Evolutionary conservation across 371 early-diverging fungal genomes (phyloP), one percentile per base, ranked within the genome.

Genomic region (Mortierella sp.): DNA sequence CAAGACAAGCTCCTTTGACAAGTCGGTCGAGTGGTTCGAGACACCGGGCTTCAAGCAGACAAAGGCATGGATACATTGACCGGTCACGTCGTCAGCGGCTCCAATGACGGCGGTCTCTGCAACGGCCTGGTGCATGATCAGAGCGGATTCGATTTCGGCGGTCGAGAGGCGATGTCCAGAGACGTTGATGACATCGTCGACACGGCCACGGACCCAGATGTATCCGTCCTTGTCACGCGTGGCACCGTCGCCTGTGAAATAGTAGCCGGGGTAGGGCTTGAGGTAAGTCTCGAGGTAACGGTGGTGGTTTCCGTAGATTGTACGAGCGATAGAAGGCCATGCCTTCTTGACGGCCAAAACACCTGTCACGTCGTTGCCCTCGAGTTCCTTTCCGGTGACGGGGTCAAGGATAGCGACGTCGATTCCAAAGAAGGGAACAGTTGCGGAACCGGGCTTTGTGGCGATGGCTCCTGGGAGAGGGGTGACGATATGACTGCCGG

Each of bases 101-200:
- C 98, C 98, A 63, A 99, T 95, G 13, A 97, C 99, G 14, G 99
- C 99, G 0, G 98, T 94, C 90, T 99, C 99, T 11, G 98, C 96
- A 70, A 98, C 97, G 1, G 92, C 88, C n/a, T 90, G 91, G 86
- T 97, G 95, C 26, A 90, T 80, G 72, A 97, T 95, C 60, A 97
- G 90, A 4, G 97, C 97, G 28, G 96, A 96, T 88, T 98, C 98
- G 74, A 99, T 96, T 91, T 99, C 99, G 55, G 99, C 95, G 0
- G 99, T 99, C 68, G 95, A 95, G 76, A 99, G 88, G 73, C 99
- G 95, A 90, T 99, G 99, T 16, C 99, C 99, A 26, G 97, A 94
- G 14, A 99, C 98, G 91, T 99, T 99, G 89, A 99, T 97, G 47
- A 99, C 99, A 89, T 99, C 97, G 90, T 97, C 98, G 13, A 98